Evolutionary conservation across 495 filamentous ascomycete species (phyloP).

Genomic region (Extremus antarcticus): DNA sequence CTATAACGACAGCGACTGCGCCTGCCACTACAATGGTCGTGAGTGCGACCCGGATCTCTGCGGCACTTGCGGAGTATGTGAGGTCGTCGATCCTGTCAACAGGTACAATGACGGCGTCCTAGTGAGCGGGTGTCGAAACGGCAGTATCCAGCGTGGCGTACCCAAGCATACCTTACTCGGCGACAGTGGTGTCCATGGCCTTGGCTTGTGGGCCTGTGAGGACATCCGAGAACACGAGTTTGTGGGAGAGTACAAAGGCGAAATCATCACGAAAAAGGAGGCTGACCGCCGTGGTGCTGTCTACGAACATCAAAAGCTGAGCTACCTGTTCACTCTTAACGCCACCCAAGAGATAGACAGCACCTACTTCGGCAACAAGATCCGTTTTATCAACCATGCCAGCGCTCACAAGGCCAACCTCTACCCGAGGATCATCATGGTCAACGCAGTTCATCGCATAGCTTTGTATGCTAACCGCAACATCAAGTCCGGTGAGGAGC

Average conservation of each 20-base stretch:
- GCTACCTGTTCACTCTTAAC: constrained; percentile 55
- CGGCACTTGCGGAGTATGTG: constrained; percentile 49
- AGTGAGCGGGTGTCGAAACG: constrained; percentile 48
- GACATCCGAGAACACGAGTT: constrained; percentile 48
- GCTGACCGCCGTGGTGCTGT: constrained; percentile 54
- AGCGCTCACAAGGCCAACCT: constrained; percentile 37
- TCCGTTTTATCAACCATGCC: constrained; percentile 62
- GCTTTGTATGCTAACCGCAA: constrained; percentile 51
- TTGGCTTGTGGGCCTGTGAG: constrained; percentile 56
- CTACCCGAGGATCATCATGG: constrained; percentile 48
- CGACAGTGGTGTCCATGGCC: constrained; percentile 49
- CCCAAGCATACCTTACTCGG: constrained; percentile 50
- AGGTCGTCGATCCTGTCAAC: constrained; percentile 51
- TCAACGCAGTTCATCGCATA: constrained; percentile 56
- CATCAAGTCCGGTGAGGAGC: constrained; percentile 52
- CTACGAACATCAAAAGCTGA: constrained; percentile 48
- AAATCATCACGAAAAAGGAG: constrained; percentile 54
- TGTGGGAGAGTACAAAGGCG: constrained; percentile 63
- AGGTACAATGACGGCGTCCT: constrained; percentile 41
- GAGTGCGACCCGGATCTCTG: constrained; percentile 67
- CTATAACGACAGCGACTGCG: constrained; percentile 40
- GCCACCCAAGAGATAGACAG: constrained; percentile 37
- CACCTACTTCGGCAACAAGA: constrained; percentile 39
- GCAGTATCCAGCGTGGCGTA: constrained; percentile 48
- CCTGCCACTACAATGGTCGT: constrained; percentile 48